Evolutionary conservation across 2,329 filamentous ascomycete genomes (phyloP), one percentile per base, ranked within the genome.

Genomic region (Penicillium polonicum): DNA sequence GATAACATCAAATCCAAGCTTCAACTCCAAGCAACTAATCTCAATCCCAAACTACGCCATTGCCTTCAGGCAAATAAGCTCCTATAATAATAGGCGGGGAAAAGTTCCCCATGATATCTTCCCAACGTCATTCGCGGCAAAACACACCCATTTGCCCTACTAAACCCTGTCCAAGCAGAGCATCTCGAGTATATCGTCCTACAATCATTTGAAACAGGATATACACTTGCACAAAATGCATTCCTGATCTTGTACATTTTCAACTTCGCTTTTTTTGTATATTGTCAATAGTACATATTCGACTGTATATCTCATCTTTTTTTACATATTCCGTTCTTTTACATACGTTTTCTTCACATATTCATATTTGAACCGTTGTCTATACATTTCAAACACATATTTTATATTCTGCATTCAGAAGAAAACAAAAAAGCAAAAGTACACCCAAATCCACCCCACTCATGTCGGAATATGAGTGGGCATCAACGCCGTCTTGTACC

Each of bases 401-500:
- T 33, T 13, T 35, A 19, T 15, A 25, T 15, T 35, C 15, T 25
- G 8, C 15, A 46, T 43, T 46, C n/a, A n/a, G 9, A 35, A 6
- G 21, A 36, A 48, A 36, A 5, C 4, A 4, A n/a, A 36, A 48
- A 2, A 6, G 5, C 3, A 25, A 25, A 25, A n/a, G 5, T 2
- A 31, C 0, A 12, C 7, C 19, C 2, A 27, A 25, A 8, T 23
- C 15, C 15, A 25, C 6, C 3, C 5, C 23, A 9, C 45, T 21
- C 48, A 23, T 17, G 19, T 38, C 23, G 12, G 45, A 49, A 48
- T 35, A 69, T 70, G 66, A 60, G 48, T 27, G 59, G 68, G 23
- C 59, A 65, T 42, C 68, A 67, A 54, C 68, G 68, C 19, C 60
- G 61, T 10, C 57, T 71, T 44, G 62, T 63, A 15, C 67, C 68